A percentile compares a stretch with the other conserved stretches of the same genome.
Evolutionary conservation across 2,329 filamentous ascomycete species (phyloP).

Genomic region (Claviceps sp.): DNA sequence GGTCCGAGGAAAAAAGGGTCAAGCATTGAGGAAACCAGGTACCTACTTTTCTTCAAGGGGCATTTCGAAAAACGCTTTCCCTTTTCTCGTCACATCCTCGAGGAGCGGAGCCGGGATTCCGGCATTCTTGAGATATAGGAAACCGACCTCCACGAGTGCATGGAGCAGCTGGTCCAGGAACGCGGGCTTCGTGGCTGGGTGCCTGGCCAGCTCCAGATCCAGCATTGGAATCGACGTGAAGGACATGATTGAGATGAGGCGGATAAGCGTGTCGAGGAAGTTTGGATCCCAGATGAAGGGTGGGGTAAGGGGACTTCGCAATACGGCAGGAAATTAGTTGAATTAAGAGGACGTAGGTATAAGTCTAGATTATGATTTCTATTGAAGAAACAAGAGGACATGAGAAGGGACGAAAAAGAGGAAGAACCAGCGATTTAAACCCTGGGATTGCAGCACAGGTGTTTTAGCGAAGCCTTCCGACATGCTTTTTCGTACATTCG

Average conservation of each 20-base stretch:
- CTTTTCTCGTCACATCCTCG: conserved; percentile 50
- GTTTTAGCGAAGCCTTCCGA: no score
- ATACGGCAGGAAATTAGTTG: no score
- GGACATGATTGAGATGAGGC: conserved; percentile 33
- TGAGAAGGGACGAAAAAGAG: no score
- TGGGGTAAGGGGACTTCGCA: no score
- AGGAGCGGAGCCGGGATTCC: conserved; percentile 56
- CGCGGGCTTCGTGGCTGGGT: conserved; percentile 51
- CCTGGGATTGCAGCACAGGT: no score
- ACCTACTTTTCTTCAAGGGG: conserved; percentile 62
- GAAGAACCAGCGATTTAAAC: no score
- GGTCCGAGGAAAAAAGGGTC: background rate
- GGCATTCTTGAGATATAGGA: conserved; percentile 72
- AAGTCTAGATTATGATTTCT: no score
- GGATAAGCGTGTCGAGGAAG: no score
- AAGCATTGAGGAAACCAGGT: background rate
- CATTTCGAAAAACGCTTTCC: conserved; percentile 63
- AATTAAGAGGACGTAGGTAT: no score
- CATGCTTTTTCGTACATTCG: no score
- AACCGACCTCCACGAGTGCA: conserved; percentile 75
- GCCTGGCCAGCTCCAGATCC: conserved; percentile 53
- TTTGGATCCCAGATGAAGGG: no score
- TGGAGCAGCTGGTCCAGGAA: conserved; percentile 61
- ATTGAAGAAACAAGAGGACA: no score
- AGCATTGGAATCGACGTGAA: conserved; percentile 69